phyloP scores from a whole-genome alignment of 352 stramenopile genomes.

The Elongisporangium prolatum region DNA sequence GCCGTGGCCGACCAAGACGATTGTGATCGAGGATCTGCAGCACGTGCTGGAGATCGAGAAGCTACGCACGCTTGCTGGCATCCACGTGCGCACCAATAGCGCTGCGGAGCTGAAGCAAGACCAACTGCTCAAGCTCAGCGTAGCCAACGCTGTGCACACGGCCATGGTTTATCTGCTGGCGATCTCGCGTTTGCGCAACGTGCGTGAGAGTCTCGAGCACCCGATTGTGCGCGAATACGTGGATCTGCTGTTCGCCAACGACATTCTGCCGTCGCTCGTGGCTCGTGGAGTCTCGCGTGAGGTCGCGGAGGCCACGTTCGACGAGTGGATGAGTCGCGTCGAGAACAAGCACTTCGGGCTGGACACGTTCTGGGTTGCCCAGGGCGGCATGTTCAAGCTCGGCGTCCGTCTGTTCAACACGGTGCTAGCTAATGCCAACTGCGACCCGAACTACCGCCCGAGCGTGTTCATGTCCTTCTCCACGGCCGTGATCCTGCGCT shows the following conservation, averaged over 20 bases:
- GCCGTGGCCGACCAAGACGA: constrained; percentile 49
- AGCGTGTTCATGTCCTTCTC: constrained; percentile 47
- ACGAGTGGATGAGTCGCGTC: constrained; percentile 86
- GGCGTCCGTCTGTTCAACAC: constrained; percentile 33
- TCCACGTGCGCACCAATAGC: constrained; percentile 33
- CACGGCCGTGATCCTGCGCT: constrained; percentile 40
- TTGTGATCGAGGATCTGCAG: constrained; percentile 66
- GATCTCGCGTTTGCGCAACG: constrained; percentile 34
- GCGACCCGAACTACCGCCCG: constrained; percentile 20
- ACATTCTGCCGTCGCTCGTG: constrained; percentile 65
- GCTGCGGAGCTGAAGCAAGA: constrained; percentile 59
- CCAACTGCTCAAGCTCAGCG: constrained; percentile 87
- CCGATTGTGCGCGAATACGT: constrained; percentile 59
- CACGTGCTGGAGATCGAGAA: constrained; percentile 21
- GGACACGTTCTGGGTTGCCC: constrained; percentile 90
- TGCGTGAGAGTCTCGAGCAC: constrained; percentile 20
- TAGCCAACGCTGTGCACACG: constrained; percentile 91
- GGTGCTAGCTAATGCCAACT: constrained; percentile 16
- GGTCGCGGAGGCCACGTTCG: constrained; percentile 37
- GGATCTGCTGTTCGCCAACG: constrained; percentile 71
- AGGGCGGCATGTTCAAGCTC: constrained; percentile 78
- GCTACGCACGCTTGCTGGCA: constrained; percentile 33
- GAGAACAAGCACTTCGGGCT: constrained; percentile 88
- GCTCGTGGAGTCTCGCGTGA: constrained; percentile 21
- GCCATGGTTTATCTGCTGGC: constrained; percentile 84